Evolutionary conservation across 2,329 filamentous ascomycete species (phyloP).

Genomic region (Xylaria sp.): DNA sequence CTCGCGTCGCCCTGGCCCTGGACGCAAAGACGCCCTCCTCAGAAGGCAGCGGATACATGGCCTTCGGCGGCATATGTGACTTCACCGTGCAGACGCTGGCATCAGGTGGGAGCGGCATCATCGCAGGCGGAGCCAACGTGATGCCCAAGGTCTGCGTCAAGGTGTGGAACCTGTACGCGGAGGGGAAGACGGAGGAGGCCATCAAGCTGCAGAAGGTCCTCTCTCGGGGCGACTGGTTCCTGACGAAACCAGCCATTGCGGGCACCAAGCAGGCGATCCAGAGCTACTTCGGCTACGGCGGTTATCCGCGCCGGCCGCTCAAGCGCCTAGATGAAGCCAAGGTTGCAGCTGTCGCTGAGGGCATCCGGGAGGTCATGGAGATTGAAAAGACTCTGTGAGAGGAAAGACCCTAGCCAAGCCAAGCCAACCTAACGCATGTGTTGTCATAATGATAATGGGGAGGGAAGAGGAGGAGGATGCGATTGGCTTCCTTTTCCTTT

Average conservation of each 20-base stretch:
- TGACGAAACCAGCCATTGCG: constrained; percentile 84
- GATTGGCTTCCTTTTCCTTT: constrained; percentile 12
- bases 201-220: constrained; percentile 80
- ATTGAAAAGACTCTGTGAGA: constrained; percentile 66
- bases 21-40: constrained; percentile 74
- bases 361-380: constrained; percentile 72
- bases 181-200: constrained; percentile 80
- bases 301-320: constrained; percentile 77
- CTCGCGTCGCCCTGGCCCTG: constrained; percentile 79
- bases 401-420: too few species aligned
- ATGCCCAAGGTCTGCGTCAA: constrained; percentile 83
- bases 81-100: constrained; percentile 86
- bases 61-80: constrained; percentile 88
- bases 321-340: constrained; percentile 71
- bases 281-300: constrained; percentile 84
- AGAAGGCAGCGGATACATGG: constrained; percentile 78
- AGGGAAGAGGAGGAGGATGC: background rate
- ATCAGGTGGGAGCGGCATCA: constrained; percentile 84
- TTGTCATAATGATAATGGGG: background rate
- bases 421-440: constrained; percentile 39
- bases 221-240: constrained; percentile 81
- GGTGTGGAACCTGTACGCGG: constrained; percentile 79
- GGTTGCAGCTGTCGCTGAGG: constrained; percentile 64
- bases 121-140: constrained; percentile 86
- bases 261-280: constrained; percentile 89